A percentile compares a stretch with the other conserved stretches of the same genome.
phyloP scores from a whole-genome alignment of 352 stramenopile species.

The Phytophthora hybrid region DNA sequence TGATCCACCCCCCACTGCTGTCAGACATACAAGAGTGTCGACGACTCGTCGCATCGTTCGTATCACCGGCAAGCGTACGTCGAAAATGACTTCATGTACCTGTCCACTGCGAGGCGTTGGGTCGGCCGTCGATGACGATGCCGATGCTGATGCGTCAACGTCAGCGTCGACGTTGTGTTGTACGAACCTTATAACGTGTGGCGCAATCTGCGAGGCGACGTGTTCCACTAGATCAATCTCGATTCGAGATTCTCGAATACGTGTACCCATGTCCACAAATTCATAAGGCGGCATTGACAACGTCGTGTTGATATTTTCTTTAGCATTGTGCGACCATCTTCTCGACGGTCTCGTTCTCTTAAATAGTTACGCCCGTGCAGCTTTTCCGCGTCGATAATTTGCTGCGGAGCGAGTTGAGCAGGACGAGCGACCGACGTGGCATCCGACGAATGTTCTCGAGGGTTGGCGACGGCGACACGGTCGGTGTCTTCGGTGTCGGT shows the following conservation, averaged over 20 bases:
- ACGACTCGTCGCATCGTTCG: not conserved
- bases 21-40: not conserved
- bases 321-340: slow-evolving; percentile 12
- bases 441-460: slow-evolving; percentile 31
- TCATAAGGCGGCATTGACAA: not conserved
- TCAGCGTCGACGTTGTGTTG: not conserved
- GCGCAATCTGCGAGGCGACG: not conserved
- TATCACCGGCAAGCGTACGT: not conserved
- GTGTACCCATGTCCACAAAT: not conserved
- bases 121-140: not conserved
- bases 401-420: slow-evolving; percentile 32
- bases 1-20: not conserved
- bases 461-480: not conserved
- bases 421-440: slow-evolving; percentile 28
- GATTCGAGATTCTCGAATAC: not conserved
- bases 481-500: not conserved
- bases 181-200: not conserved
- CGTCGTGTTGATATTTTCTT: slow-evolving; percentile 11
- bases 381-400: slow-evolving; percentile 27
- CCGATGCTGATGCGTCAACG: not conserved
- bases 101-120: not conserved
- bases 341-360: slow-evolving; percentile 5
- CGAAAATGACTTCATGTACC: not conserved
- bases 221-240: not conserved
- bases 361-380: slow-evolving; percentile 34